phyloP scores from a whole-genome alignment of 805 yeast species.

The Wickerhamiella vanderwaltii region DNA sequence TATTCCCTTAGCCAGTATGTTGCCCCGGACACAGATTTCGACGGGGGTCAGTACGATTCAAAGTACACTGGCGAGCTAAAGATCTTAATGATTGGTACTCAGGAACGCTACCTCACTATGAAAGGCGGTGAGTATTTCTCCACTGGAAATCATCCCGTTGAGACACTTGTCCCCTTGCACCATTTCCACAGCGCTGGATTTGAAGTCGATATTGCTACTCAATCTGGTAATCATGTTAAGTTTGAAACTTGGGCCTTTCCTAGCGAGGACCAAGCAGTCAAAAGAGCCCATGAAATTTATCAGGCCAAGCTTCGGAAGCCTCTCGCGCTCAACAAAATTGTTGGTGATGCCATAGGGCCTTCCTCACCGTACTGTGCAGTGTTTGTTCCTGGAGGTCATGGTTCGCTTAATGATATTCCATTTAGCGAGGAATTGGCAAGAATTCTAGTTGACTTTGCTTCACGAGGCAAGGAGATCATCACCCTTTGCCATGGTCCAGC shows the following conservation, averaged over 20 bases:
- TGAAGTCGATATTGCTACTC: background rate
- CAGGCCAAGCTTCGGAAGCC: background rate
- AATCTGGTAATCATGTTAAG: background rate
- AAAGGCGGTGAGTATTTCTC: background rate
- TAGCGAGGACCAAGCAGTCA: background rate
- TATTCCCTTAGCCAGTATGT: background rate
- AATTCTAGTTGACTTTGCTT: no score
- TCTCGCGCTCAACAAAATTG: background rate
- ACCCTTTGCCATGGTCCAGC: no score
- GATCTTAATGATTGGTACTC: constrained; percentile 2
- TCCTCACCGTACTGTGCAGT: constrained; percentile 1
- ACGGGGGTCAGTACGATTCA: background rate
- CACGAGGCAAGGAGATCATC: no score
- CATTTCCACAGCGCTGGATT: constrained; percentile 1
- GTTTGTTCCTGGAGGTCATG: no score
- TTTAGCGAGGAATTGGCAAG: no score
- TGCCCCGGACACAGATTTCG: background rate
- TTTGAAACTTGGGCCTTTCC: constrained; percentile 2
- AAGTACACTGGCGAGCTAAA: background rate
- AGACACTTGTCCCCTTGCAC: background rate
- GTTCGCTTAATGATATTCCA: no score
- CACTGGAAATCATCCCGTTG: constrained; percentile 4
- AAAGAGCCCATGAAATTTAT: background rate
- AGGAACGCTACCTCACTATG: constrained; percentile 1
- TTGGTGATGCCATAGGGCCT: background rate